Base-by-base conservation (phyloP, 2,329 filamentous ascomycete genomes). In the Phialophora verrucosa region DNA sequence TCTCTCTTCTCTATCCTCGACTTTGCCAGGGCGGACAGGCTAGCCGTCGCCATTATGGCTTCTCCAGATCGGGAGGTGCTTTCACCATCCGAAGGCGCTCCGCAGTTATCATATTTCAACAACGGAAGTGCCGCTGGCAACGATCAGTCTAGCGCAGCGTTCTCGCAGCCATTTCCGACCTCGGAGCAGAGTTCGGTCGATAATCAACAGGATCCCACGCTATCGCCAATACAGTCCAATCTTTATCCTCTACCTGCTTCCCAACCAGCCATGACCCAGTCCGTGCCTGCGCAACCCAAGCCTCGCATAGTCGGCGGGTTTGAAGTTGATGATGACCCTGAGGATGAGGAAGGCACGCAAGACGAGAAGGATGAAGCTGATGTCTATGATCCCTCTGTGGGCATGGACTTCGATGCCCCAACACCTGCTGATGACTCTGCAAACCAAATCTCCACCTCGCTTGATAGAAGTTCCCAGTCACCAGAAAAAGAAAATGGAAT, bases 311-410 rank as follows among this genome's bases (percentile, higher is more conserved):
- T 84, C 74, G 85, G 85, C 76, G 86, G 86, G 72, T 88, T 88
- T 81, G 83, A 87, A 78, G 83, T 85, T 76, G 86, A 88, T 78
- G 85, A 87, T 76, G 85, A 87, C 75, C 83, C 84, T 76, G 83
- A 85, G 74, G 83, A 85, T 75, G 79, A 72, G 44, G 65, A 71
- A 62, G 68, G 57, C 50, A 53, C 56, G 53, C 65, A 61, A 61
- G 71, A 73, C 67, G 69, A 57, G 56, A 67, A 71, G 57, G 71
- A 73, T 62, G 71, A 73, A 51, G 63, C 61, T 69, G 72, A 74
- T 71, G 70, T 72, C 65, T 74, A 74, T 71, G 72, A 73, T 62
- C 68, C 72, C 47, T 60, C 71, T 61, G 63, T 62, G 47, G 63
- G 67, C 49, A 61, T 68, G 59, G 69, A 71, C 49, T 64, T 69